Percentiles rank a stretch among this genome's conserved stretches.
Conservation (phyloP, 495 filamentous ascomycete species). For the Podospora didyma region DNA sequence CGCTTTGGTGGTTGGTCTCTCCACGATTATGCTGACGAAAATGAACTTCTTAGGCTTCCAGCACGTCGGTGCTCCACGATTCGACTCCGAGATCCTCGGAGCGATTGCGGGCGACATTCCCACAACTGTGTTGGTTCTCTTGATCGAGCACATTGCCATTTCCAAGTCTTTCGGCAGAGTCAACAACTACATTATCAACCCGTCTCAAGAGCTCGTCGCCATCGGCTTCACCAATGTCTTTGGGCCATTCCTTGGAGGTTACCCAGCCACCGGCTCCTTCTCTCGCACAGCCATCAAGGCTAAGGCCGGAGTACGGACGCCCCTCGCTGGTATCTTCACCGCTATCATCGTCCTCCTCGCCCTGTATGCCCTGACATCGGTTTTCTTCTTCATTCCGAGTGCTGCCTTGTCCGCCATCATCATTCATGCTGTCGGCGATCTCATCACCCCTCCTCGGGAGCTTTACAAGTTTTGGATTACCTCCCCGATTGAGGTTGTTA, state of each 20-base stretch:
- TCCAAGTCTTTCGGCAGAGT: slow-evolving; percentile 52
- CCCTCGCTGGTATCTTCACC: slow-evolving; percentile 49
- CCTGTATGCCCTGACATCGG: slow-evolving; percentile 47
- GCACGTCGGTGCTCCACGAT: slow-evolving; percentile 31
- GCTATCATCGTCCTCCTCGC: slow-evolving; percentile 50
- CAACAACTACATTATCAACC: slow-evolving; percentile 53
- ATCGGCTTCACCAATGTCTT: slow-evolving; percentile 51
- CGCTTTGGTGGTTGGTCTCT: not conserved
- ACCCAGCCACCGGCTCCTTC: slow-evolving; percentile 52
- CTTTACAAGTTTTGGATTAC: slow-evolving; percentile 50
- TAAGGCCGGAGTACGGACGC: slow-evolving; percentile 49
- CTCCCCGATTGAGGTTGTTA: slow-evolving; percentile 46
- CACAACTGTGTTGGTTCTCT: slow-evolving; percentile 42
- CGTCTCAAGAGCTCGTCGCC: slow-evolving; percentile 52
- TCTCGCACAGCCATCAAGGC: slow-evolving; percentile 48
- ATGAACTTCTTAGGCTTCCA: slow-evolving; percentile 36
- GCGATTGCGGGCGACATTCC: slow-evolving; percentile 34
- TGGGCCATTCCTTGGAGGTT: slow-evolving; percentile 50
- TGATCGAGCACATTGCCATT: slow-evolving; percentile 54
- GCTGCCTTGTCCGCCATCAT: slow-evolving; percentile 44
- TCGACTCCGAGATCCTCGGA: slow-evolving; percentile 29
- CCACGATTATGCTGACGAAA: too few species aligned
- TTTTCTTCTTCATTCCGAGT: slow-evolving; percentile 50
- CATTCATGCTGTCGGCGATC: slow-evolving; percentile 50
- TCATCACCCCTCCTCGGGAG: slow-evolving; percentile 44